A percentile compares a stretch with the other conserved stretches of the same genome.
These are phyloP conservation scores for Epicoccum nigrum DNA, from an alignment of 2,329 filamentous ascomycete species.

Conservation along the genomic window DNA sequence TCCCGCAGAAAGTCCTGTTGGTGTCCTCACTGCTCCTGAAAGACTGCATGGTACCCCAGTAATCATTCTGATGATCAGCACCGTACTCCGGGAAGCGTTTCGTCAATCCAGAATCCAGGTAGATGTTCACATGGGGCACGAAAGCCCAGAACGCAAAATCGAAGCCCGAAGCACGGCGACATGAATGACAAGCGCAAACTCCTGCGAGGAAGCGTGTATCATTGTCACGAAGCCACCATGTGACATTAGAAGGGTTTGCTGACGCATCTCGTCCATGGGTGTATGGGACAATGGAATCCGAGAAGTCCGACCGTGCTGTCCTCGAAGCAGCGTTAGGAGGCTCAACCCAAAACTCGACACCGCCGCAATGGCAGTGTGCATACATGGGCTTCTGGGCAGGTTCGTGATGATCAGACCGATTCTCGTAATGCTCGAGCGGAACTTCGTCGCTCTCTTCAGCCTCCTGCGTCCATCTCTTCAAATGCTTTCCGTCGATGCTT, in stretches of 20 bases:
- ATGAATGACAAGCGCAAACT: conserved; percentile 57
- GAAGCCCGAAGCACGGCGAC: conserved; percentile 50
- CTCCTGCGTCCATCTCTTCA: conserved; percentile 25
- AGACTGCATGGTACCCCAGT: conserved; percentile 50
- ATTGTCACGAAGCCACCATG: conserved; percentile 43
- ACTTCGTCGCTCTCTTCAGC: conserved; percentile 12
- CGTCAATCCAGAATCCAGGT: conserved; percentile 36
- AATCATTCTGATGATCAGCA: conserved; percentile 1
- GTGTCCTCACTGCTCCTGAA: conserved; percentile 54
- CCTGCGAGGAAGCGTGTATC: conserved; percentile 47
- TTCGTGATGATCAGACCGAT: not conserved
- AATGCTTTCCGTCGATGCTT: conserved; percentile 35
- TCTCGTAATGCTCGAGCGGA: not conserved
- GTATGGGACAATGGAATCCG: conserved; percentile 46
- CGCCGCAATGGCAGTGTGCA: conserved; percentile 55
- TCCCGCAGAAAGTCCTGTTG: conserved; percentile 56
- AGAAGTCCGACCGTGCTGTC: conserved; percentile 48
- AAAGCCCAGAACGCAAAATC: conserved; percentile 59
- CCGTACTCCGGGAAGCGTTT: conserved; percentile 18
- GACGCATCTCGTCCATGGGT: conserved; percentile 6
- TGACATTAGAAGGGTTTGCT: conserved; percentile 20
- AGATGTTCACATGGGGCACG: conserved; percentile 45
- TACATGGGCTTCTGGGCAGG: conserved; percentile 35
- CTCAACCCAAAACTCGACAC: conserved; percentile 52
- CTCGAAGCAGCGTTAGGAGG: conserved; percentile 34